These are phyloP conservation scores for Anethum foeniculum DNA, from an alignment of 140 eudicot genomes.

Conservation along the genomic window DNA sequence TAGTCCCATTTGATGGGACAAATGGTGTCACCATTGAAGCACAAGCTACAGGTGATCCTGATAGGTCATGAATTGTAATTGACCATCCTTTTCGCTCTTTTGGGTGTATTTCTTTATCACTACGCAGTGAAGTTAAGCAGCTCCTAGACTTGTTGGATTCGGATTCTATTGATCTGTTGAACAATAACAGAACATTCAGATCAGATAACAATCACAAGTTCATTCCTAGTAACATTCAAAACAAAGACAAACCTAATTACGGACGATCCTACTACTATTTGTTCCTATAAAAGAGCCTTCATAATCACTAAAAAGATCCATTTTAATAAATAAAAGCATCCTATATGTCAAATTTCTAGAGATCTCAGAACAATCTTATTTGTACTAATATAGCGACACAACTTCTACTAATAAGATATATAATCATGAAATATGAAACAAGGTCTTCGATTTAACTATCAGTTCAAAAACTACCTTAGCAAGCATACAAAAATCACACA, in stretches of 20 bases:
- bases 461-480: not conserved
- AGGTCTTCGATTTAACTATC: too few relatives aligned
- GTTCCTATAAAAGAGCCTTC: not conserved
- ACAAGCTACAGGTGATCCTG: slow-evolving; percentile 93
- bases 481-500: not conserved
- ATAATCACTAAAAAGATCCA: not conserved
- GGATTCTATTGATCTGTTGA: slow-evolving; percentile 54
- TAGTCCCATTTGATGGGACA: slow-evolving; percentile 74
- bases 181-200: not conserved
- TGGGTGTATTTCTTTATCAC: slow-evolving; percentile 32
- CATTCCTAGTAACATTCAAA: not conserved
- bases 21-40: slow-evolving; percentile 99
- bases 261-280: not conserved
- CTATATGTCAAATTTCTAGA: not conserved
- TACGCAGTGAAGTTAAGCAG: slow-evolving; percentile 39
- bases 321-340: not conserved
- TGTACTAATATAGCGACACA: not conserved
- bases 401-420: not conserved
- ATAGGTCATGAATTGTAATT: slow-evolving; percentile 80
- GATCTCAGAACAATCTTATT: not conserved
- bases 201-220: not conserved
- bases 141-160: slow-evolving; percentile 51
- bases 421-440: not conserved
- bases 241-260: not conserved
- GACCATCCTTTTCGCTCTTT: slow-evolving; percentile 98